Conservation (phyloP, 2,329 filamentous ascomycete species). For the Alternaria gaisen region DNA sequence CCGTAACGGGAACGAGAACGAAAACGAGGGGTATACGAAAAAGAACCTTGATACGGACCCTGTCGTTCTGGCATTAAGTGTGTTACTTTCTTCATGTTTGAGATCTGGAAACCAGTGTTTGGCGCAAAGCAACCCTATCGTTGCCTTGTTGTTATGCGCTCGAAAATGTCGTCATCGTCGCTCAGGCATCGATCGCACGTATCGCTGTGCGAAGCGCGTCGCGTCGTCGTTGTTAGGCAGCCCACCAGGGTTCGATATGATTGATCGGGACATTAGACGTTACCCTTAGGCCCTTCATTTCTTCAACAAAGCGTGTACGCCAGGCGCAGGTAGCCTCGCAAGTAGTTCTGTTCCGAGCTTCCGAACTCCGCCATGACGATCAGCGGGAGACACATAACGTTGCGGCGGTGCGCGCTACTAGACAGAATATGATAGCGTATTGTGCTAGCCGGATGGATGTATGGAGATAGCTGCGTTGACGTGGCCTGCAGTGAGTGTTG, state of each 20-base stretch:
- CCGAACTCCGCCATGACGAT: constrained; percentile 4
- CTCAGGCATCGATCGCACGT: neutral
- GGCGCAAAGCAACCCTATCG: neutral
- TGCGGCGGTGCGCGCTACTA: constrained; percentile 6
- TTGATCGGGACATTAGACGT: neutral
- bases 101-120: neutral
- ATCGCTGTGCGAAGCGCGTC: neutral
- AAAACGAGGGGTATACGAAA: neutral
- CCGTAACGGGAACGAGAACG: neutral
- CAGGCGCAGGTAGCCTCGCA: constrained; percentile 2
- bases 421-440: neutral
- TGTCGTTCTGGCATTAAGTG: constrained; percentile 1
- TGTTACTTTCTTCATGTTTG: constrained; percentile 9
- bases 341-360: constrained; percentile 10
- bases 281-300: neutral
- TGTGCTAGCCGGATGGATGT: neutral
- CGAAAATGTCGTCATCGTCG: constrained; percentile 6
- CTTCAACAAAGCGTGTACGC: neutral
- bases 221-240: constrained; percentile 4
- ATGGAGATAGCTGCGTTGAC: neutral
- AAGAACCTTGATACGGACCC: constrained; percentile 11
- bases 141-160: constrained; percentile 1
- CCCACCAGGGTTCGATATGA: neutral
- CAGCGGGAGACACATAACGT: constrained; percentile 1
- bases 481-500: constrained; percentile 3